Percentiles rank a stretch among this genome's conserved stretches.
These are phyloP conservation scores for Halteria grandinella DNA, from an alignment of 73 alveolate species.

Conservation along the genomic window DNA sequence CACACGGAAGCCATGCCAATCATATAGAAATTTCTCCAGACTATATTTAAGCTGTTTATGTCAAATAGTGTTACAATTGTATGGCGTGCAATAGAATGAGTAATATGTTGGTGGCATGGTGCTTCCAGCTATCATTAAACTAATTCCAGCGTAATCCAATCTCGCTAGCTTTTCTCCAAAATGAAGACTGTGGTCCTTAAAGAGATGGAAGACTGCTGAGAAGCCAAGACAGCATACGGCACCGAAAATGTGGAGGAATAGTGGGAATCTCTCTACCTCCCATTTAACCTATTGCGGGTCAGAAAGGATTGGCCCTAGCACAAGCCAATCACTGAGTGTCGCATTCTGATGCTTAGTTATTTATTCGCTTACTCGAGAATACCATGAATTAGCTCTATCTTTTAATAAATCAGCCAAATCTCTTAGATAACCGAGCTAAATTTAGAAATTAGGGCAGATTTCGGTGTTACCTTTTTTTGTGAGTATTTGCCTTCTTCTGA, in stretches of 20 bases:
- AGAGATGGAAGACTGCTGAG: slow-evolving; percentile 40
- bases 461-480: no score
- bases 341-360: no score
- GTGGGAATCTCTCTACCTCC: slow-evolving; percentile 32
- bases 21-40: slow-evolving; percentile 33
- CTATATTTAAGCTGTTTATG: slow-evolving; percentile 6
- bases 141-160: slow-evolving; percentile 44
- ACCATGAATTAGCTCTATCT: no score
- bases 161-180: slow-evolving; percentile 26
- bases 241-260: slow-evolving; percentile 28
- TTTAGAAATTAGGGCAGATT: no score
- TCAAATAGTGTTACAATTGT: background rate
- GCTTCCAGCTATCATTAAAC: slow-evolving; percentile 36
- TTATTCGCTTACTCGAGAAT: no score
- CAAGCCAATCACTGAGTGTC: no score
- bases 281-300: no score
- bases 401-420: no score
- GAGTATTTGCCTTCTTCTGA: no score
- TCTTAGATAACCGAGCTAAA: no score
- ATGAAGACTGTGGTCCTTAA: slow-evolving; percentile 32
- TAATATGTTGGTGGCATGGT: slow-evolving; percentile 35
- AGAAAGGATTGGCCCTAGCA: no score
- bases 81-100: slow-evolving; percentile 22
- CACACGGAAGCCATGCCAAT: background rate
- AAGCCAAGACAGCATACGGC: slow-evolving; percentile 38